Base-by-base conservation (phyloP, 2,329 filamentous ascomycete genomes). In the Curvularia spicifera region DNA sequence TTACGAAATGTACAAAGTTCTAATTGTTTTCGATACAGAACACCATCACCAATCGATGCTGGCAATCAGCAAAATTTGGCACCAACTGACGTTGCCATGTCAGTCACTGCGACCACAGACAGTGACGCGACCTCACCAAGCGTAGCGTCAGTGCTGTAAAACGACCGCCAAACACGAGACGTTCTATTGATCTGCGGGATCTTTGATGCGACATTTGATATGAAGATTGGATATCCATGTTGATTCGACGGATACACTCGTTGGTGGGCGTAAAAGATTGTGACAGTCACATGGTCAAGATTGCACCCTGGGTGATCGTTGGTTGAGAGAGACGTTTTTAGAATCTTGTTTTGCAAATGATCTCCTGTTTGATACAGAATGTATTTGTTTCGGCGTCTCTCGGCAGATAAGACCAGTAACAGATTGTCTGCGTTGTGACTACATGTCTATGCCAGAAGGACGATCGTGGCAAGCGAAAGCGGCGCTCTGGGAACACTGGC, bases 401-500 rank as follows among this genome's bases (percentile, higher is more conserved):
- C 2, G 20, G 15, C 13, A 35, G 31, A 47, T 12, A 24, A 24
- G 29, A 47, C n/a, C 13, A 22, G 20, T 35, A 12, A 35, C 18
- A 0, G 10, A 47, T 47, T 22, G 5, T 35, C 6, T 22, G 29
- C 18, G 12, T 13, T 7, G 45, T 47, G 45, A 24, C 29, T 5
- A 35, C 33, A 18, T 15, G 18, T 24, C 18, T 5, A 28, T 28
- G 42, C n/a, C 29, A 31, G 18, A 24, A 24, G 10, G 45, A 35
- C 7, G 20, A 37, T 40, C 15, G 15, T 15, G 24, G 24, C 15
- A 28, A 35, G 44, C 43, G 40, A 45, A 43, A 43, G 56, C 47
- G 52, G 24, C 42, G 28, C 45, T 28, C 49, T 59, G 56, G 58
- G 37, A 45, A 31, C 49, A 40, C n/a, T 53, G 47, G 59, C 61